Evolutionary conservation across 352 stramenopile species (phyloP).

Genomic region (Pythium sukuiense): DNA sequence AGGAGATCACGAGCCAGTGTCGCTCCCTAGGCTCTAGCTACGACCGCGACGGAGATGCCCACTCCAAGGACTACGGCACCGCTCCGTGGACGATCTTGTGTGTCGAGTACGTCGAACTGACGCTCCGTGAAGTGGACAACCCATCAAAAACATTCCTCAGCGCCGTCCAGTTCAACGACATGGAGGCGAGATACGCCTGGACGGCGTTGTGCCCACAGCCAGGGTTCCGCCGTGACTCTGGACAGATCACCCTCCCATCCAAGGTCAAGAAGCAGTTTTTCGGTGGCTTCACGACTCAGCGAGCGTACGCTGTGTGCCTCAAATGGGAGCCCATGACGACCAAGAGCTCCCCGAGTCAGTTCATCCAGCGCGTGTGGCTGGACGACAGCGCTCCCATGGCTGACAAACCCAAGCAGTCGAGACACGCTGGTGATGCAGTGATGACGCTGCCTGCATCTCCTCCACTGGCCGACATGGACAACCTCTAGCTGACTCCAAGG

Average conservation of each 20-base stretch:
- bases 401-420: conserved; percentile 31
- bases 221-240: conserved; percentile 36
- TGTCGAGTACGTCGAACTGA: conserved; percentile 31
- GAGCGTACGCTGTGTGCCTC: conserved; percentile 38
- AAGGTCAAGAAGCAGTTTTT: conserved; percentile 40
- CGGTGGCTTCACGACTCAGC: conserved; percentile 28
- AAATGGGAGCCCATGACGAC: conserved; percentile 30
- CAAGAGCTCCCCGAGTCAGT: conserved; percentile 24
- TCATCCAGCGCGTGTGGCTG: conserved; percentile 43
- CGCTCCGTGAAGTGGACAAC: conserved; percentile 32
- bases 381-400: conserved; percentile 39
- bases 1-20: conserved; percentile 36
- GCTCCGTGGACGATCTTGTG: conserved; percentile 53
- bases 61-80: conserved; percentile 46
- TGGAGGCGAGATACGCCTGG: conserved; percentile 34
- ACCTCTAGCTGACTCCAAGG: neutral
- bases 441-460: conserved; percentile 12
- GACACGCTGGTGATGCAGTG: neutral
- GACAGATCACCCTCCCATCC: conserved; percentile 34
- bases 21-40: conserved; percentile 27
- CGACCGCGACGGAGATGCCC: conserved; percentile 41
- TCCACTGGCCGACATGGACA: neutral
- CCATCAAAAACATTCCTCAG: conserved; percentile 23
- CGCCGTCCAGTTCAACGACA: conserved; percentile 38
- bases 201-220: conserved; percentile 21